These are phyloP conservation scores for Schwanniomyces pseudopolymorphus DNA, from an alignment of 805 yeast species.

Conservation along the genomic window DNA sequence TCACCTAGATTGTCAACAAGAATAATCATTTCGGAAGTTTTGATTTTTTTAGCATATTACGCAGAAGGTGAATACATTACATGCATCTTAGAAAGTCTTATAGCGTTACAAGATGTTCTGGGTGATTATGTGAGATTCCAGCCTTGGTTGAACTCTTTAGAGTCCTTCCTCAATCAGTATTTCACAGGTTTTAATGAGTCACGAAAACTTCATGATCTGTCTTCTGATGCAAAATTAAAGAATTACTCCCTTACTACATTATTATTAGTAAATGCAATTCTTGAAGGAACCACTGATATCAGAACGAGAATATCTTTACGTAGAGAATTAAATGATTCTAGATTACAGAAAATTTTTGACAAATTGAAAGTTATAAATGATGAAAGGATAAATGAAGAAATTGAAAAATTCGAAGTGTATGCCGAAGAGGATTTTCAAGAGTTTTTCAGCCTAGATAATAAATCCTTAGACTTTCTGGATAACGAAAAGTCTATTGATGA, in stretches of 20 bases:
- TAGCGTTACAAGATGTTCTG: slow-evolving; percentile 29
- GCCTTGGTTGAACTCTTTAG: slow-evolving; percentile 42
- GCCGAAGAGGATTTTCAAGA: slow-evolving; percentile 41
- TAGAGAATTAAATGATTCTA: slow-evolving; percentile 36
- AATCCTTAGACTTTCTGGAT: background rate
- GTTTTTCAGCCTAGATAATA: slow-evolving; percentile 8
- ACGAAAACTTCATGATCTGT: slow-evolving; percentile 4
- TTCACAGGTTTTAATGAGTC: slow-evolving; percentile 9
- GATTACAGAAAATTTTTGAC: slow-evolving; percentile 34
- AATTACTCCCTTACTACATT: slow-evolving; percentile 38
- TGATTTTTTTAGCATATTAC: slow-evolving; percentile 34
- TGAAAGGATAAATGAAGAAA: slow-evolving; percentile 32
- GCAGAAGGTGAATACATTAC: slow-evolving; percentile 24
- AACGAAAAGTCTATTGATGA: slow-evolving; percentile 11
- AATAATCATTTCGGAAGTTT: slow-evolving; percentile 39
- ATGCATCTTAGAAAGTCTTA: slow-evolving; percentile 30
- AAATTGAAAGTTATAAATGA: slow-evolving; percentile 31
- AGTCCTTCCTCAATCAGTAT: slow-evolving; percentile 33
- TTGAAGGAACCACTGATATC: slow-evolving; percentile 25
- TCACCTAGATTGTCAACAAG: slow-evolving; percentile 43
- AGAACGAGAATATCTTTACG: slow-evolving; percentile 30
- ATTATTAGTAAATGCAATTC: slow-evolving; percentile 33
- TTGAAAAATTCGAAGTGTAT: slow-evolving; percentile 35
- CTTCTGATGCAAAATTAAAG: slow-evolving; percentile 19
- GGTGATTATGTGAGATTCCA: slow-evolving; percentile 38